Conservation (phyloP, 2,329 filamentous ascomycete genomes). For the Sclerotinia borealis region DNA sequence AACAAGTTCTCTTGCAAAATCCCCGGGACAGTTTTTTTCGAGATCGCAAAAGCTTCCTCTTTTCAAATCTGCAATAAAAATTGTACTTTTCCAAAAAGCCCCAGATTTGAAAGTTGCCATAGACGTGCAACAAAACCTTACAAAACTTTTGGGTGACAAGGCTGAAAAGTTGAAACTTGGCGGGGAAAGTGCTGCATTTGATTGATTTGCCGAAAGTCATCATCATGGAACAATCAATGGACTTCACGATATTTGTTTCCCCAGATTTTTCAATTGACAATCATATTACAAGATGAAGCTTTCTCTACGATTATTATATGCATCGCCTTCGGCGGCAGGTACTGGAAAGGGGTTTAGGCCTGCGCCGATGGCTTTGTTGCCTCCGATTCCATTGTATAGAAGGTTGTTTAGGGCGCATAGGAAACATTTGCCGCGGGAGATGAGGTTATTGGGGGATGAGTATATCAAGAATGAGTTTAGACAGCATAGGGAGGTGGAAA, state of each 20-base stretch:
- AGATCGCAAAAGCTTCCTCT: not conserved
- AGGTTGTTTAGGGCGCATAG: constrained; percentile 82
- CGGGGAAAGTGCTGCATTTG: constrained; percentile 2
- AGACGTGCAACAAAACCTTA: not conserved
- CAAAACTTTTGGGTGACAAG: too few relatives aligned
- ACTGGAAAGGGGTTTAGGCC: constrained; percentile 22
- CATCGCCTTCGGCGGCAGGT: constrained; percentile 24
- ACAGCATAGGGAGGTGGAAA: constrained; percentile 76
- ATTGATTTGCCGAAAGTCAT: not conserved
- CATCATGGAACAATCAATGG: constrained; percentile 1
- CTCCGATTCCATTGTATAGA: constrained; percentile 72
- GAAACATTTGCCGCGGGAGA: constrained; percentile 65
- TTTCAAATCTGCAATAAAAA: not conserved
- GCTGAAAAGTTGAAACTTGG: constrained; percentile 11
- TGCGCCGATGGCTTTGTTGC: constrained; percentile 29
- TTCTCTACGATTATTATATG: constrained; percentile 22
- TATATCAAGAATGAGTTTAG: constrained; percentile 93
- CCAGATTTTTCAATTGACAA: not conserved
- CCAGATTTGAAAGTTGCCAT: not conserved
- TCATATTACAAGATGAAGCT: constrained; percentile 22
- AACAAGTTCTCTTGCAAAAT: not conserved
- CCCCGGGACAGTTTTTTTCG: not conserved
- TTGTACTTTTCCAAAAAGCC: not conserved
- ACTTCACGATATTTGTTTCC: constrained; percentile 4
- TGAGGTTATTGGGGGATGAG: constrained; percentile 79